Conservation (phyloP, 768 basidiomycete genomes). For the Russula virescens region DNA sequence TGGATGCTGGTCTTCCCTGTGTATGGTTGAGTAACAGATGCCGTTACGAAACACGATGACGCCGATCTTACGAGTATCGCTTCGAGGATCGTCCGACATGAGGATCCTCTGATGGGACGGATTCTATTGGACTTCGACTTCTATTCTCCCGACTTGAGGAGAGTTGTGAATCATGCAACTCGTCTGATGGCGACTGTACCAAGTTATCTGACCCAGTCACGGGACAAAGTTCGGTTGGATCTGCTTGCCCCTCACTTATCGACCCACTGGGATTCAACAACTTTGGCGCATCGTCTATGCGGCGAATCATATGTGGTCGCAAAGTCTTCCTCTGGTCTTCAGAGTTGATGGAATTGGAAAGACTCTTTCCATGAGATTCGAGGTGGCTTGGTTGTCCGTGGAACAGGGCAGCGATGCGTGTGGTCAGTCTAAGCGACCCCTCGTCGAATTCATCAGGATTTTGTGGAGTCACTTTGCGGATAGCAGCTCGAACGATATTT, state of each 20-base stretch:
- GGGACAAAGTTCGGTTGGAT: conserved; percentile 1
- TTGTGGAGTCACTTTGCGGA: conserved; percentile 8
- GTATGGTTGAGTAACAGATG: not conserved
- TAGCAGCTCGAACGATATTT: conserved; percentile 19
- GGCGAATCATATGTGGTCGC: conserved; percentile 69
- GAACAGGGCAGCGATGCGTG: conserved; percentile 12
- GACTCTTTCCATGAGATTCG: not conserved
- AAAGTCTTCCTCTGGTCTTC: conserved; percentile 29
- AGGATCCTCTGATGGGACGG: not conserved
- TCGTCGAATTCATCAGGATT: conserved; percentile 3
- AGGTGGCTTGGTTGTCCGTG: not conserved
- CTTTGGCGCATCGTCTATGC: conserved; percentile 63
- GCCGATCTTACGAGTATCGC: not conserved
- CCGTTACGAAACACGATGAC: not conserved
- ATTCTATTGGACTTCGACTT: not conserved
- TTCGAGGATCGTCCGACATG: not conserved
- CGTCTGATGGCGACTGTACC: not conserved
- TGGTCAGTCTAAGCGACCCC: conserved; percentile 32
- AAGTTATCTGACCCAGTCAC: not conserved
- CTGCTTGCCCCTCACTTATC: conserved; percentile 45
- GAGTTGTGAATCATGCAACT: not conserved
- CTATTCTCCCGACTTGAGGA: not conserved
- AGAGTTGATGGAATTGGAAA: not conserved
- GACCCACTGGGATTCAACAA: conserved; percentile 70
- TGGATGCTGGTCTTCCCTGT: not conserved